These are phyloP conservation scores for Meyerozyma athensensis DNA, from an alignment of 1,139 yeast species.

Conservation along the genomic window DNA sequence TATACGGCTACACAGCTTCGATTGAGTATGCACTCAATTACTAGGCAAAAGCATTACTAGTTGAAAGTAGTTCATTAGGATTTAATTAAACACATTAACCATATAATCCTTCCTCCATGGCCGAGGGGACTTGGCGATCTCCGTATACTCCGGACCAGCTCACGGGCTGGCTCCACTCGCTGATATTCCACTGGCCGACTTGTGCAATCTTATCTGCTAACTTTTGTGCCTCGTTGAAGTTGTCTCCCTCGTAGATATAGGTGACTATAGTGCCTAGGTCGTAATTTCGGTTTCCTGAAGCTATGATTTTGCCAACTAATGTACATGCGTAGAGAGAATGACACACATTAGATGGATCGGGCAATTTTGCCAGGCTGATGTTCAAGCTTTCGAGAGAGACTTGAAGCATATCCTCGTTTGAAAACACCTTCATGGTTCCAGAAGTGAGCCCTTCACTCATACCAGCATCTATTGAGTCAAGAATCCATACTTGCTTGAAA, in stretches of 20 bases:
- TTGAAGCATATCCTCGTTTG: constrained; percentile 31
- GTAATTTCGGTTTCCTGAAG: constrained; percentile 5
- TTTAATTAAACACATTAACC: constrained; percentile 31
- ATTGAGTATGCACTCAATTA: constrained; percentile 43
- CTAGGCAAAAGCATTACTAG: constrained; percentile 13
- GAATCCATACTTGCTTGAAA: constrained; percentile 47
- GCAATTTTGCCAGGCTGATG: constrained; percentile 9
- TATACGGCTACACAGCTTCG: constrained; percentile 46
- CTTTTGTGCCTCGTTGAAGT: constrained; percentile 62
- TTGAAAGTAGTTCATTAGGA: too few species aligned
- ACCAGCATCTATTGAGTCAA: constrained; percentile 75
- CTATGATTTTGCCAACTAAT: background rate
- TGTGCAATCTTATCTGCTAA: constrained; percentile 41
- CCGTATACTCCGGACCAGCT: constrained; percentile 92
- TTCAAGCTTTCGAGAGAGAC: constrained; percentile 28
- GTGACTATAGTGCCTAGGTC: constrained; percentile 24
- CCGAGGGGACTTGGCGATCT: constrained; percentile 55
- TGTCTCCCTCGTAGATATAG: constrained; percentile 87
- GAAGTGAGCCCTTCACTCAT: constrained; percentile 23
- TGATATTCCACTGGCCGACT: constrained; percentile 10
- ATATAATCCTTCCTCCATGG: constrained; percentile 74
- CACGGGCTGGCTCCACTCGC: constrained; percentile 52
- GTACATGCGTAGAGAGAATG: constrained; percentile 7
- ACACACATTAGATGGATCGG: background rate
- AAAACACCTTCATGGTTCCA: constrained; percentile 26